Evolutionary conservation across 371 early-diverging fungal genomes (phyloP), one percentile per base, ranked within the genome.

Genomic region (Mucor circinelloides): DNA sequence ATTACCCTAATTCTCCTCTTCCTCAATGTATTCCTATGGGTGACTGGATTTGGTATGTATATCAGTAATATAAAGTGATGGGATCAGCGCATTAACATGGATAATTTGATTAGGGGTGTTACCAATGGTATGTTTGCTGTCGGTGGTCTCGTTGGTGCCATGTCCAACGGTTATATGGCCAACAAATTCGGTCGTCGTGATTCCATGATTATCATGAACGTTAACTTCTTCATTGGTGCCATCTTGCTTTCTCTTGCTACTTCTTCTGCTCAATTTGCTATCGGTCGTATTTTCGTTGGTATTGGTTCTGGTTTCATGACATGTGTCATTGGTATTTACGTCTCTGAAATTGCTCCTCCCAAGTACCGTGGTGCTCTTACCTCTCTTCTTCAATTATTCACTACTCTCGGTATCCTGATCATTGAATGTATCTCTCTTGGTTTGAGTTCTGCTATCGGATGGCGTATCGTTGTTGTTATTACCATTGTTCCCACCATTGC

Each of bases 241-340:
- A 62, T 90, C n/a, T 70, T 90, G 1, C 79, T 94, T 32, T 81
- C 86, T n/a, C 69, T 52, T 34, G 25, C 68, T 30, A 32, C 32
- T 48, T 8, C 56, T 27, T 30, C 68, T 58, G 55, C 44, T 56
- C 40, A 44, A n/a, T 46, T 62, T 32, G 60, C 58, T 58, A 30
- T 62, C 19, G 57, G 95, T 0, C 89, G 97, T 60, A 81, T 97
- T 68, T 68, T 95, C 36, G 83, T 89, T 55, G 98, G 98, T 60
- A 75, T 95, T 59, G 96, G 89, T 8, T 86, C 91, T 42, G 97
- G 97, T 27, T 80, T 91, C 15, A 89, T 90, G 60, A 90, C 93
- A 52, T 91, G 89, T 40, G 89, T 88, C 15, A 89, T 93, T 4
- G 88, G 94, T 5, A 85, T 89, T 30, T 97, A 96, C 67, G 85